phyloP scores from a whole-genome alignment of 202 grass and related monocot genomes.

The Panicum hallii region DNA sequence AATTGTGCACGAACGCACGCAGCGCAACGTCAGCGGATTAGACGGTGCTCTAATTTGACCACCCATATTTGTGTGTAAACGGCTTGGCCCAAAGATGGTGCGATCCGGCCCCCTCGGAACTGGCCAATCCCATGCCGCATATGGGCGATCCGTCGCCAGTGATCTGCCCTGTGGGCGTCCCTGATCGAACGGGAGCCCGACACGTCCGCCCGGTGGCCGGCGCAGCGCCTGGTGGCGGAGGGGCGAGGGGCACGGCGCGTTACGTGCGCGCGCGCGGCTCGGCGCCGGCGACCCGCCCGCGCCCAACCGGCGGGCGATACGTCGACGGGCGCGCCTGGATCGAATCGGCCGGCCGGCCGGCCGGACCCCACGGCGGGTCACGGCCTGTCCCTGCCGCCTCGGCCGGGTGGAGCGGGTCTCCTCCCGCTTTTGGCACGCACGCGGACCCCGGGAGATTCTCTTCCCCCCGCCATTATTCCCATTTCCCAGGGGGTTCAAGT shows the following conservation, averaged over 20 bases:
- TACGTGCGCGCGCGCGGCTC: no score
- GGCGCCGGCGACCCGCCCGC: no score
- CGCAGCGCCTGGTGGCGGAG: no score
- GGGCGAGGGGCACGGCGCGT: no score
- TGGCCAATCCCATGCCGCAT: neutral
- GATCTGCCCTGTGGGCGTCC: neutral
- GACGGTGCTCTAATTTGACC: slow-evolving; percentile 45
- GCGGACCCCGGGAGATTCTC: neutral
- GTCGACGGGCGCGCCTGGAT: neutral
- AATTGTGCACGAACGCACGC: slow-evolving; percentile 18
- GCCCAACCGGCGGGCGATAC: slow-evolving; percentile 13
- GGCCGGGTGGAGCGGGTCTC: neutral
- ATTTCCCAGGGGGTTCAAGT: neutral
- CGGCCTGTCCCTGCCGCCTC: neutral
- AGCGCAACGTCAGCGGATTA: neutral
- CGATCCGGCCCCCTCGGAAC: slow-evolving; percentile 8
- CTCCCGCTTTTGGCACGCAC: neutral
- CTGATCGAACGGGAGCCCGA: neutral
- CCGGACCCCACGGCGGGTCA: slow-evolving; percentile 32
- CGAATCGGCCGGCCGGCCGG: neutral
- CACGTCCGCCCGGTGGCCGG: neutral
- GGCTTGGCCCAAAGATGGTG: slow-evolving; percentile 25
- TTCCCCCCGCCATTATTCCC: neutral
- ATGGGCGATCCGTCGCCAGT: neutral
- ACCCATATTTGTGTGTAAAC: neutral